Percentiles rank a stretch among this genome's conserved stretches.
Conservation (phyloP, 371 early-diverging fungal genomes). For the Mortierella sp. region DNA sequence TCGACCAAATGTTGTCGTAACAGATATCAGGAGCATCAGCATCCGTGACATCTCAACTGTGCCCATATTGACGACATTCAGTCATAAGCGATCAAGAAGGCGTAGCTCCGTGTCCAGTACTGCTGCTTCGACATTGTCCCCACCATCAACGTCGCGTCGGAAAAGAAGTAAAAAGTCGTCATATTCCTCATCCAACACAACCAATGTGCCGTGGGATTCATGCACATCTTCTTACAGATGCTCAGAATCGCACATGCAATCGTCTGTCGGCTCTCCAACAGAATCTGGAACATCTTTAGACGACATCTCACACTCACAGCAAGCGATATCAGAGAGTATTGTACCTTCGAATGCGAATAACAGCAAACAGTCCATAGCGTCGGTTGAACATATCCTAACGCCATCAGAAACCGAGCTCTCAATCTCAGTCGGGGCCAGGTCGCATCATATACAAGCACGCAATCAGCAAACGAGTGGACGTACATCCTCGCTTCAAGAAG, state of each 20-base stretch:
- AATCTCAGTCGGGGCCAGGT: slow-evolving; percentile 3
- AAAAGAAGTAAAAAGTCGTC: slow-evolving; percentile 44
- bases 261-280: neutral
- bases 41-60: slow-evolving; percentile 49
- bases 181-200: slow-evolving; percentile 19
- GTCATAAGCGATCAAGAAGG: slow-evolving; percentile 35
- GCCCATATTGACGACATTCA: slow-evolving; percentile 34
- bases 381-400: slow-evolving; percentile 35
- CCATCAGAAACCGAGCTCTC: slow-evolving; percentile 38
- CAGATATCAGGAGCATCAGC: slow-evolving; percentile 45
- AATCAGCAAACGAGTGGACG: slow-evolving; percentile 7
- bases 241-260: slow-evolving; percentile 4
- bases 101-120: slow-evolving; percentile 21
- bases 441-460: slow-evolving; percentile 7
- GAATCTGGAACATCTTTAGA: neutral
- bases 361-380: slow-evolving; percentile 19
- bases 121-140: slow-evolving; percentile 1
- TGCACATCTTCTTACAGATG: slow-evolving; percentile 30
- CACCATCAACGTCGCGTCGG: slow-evolving; percentile 32
- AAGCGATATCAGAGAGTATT: neutral
- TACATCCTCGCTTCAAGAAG: slow-evolving; percentile 14
- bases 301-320: slow-evolving; percentile 1
- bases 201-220: slow-evolving; percentile 8
- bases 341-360: neutral
- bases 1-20: slow-evolving; percentile 30